These are phyloP conservation scores for Litsea cubeba DNA, from an alignment of 164 flowering plant genomes.

Conservation along the genomic window DNA sequence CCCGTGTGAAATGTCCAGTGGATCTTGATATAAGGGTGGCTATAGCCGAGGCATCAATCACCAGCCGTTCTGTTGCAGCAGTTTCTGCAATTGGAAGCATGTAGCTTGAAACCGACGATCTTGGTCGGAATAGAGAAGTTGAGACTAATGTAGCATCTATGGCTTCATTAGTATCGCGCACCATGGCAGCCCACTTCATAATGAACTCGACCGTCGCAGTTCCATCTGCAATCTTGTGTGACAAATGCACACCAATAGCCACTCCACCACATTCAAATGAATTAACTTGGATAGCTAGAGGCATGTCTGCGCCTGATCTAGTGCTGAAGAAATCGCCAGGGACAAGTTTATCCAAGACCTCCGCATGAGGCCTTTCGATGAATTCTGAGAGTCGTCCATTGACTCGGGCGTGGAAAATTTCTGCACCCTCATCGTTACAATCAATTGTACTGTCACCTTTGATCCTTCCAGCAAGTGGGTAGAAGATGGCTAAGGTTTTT, in stretches of 20 bases:
- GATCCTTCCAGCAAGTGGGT: slow-evolving; percentile 35
- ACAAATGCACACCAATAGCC: too few species aligned
- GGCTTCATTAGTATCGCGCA: too few species aligned
- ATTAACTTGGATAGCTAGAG: too few species aligned
- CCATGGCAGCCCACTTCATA: too few species aligned
- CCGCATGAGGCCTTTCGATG: not conserved
- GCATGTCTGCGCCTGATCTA: too few species aligned
- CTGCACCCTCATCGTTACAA: not conserved
- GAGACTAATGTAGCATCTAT: too few species aligned
- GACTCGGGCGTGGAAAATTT: not conserved
- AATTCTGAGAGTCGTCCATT: not conserved
- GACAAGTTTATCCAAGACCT: not conserved
- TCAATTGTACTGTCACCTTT: slow-evolving; percentile 17
- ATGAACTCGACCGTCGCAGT: too few species aligned
- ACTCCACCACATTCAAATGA: too few species aligned
- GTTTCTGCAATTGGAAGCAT: too few species aligned
- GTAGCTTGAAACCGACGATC: slow-evolving; percentile 4
- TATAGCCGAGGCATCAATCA: slow-evolving; percentile 37
- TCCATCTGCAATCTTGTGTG: too few species aligned
- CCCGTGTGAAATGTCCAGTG: slow-evolving; percentile 27
- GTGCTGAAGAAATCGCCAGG: too few species aligned
- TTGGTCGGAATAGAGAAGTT: too few species aligned
- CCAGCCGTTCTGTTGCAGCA: slow-evolving; percentile 28
- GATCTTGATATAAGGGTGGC: slow-evolving; percentile 22
- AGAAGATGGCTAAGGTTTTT: slow-evolving; percentile 23